Conservation (phyloP, 2,329 filamentous ascomycete genomes). For the Triangularia verruculosa region DNA sequence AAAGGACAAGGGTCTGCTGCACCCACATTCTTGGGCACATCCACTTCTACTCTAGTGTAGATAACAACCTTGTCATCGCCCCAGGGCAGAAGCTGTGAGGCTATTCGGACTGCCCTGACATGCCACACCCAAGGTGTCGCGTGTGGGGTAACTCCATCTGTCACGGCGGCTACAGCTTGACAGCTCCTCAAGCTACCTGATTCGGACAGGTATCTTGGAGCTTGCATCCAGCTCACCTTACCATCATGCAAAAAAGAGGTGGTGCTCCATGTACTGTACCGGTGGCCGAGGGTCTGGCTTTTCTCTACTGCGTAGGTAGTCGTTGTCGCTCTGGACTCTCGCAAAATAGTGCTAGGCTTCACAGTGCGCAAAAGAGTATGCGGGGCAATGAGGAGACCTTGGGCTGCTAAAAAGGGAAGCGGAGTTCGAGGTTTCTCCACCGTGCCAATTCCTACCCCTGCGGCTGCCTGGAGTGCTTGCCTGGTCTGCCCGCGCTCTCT, state of each 20-base stretch:
- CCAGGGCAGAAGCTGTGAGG: neutral
- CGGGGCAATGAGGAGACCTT: conserved; percentile 1
- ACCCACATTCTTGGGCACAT: neutral
- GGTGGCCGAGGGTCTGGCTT: neutral
- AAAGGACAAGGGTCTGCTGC: neutral
- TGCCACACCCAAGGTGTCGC: neutral
- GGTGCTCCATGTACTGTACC: neutral
- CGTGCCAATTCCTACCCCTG: conserved; percentile 9
- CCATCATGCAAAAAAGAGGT: neutral
- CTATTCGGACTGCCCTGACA: neutral
- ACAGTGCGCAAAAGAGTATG: conserved; percentile 16
- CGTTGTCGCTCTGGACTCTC: neutral
- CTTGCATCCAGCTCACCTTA: neutral
- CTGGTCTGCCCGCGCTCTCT: neutral
- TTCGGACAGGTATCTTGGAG: no score
- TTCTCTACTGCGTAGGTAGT: neutral
- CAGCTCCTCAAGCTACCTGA: neutral
- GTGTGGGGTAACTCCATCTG: neutral
- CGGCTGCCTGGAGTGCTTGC: neutral
- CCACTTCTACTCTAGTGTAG: no score
- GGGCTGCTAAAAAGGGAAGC: conserved; percentile 4
- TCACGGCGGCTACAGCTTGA: neutral
- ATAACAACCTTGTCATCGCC: neutral
- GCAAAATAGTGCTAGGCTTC: neutral
- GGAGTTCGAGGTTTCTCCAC: conserved; percentile 7